Evolutionary conservation across 441 rosid genomes (phyloP), one percentile per base, ranked within the genome.

Genomic region (Populus hybrid): DNA sequence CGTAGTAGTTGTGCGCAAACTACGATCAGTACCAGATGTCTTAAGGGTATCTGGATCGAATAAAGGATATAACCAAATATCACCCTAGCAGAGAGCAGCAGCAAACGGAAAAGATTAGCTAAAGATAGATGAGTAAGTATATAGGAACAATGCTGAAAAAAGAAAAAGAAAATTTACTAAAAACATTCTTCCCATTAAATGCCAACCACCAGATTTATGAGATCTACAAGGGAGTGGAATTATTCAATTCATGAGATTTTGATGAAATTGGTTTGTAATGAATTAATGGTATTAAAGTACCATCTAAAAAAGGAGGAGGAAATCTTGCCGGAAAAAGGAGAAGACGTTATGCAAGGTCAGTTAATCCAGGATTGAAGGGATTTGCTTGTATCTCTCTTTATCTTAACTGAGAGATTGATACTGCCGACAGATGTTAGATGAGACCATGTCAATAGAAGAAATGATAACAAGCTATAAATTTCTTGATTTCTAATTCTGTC

Each of bases 321-420:
- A 16, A 23, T 35, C 32, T 9, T 57, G 72, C 72, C 77, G 46
- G 63, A 75, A 79, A 70, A 20, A 11, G 57, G 46, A 42, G 64
- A 50, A 71, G 74, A 14, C 6, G 5, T 11, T 59, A 23, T 21
- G 42, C 6, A 8, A 38, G 70, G 70, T 77, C 75, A 57, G 72
- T 65, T 63, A 69, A 80, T 74, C 59, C 8, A 36, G 36, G 30
- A 42, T 59, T 54, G 84, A 46, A 83, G 7, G 89, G 85, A 83
- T 84, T 75, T 82, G 84, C 86, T 57, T 79, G 85, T 32, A 61
- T 61, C 26, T n/a, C 26, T 4, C 6, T 2, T 2, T 2, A 61
- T 20, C 20, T 6, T 20, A 61, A 18, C 21, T 14, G 21, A 61
- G 18, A 61, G 21, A 61, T 69, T 16, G 1, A 30, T 30, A 30